A percentile compares a stretch with the other conserved stretches of the same genome.
These are phyloP conservation scores for Xanthoconium separans DNA, from an alignment of 1,284 basidiomycete genomes.

Conservation along the genomic window DNA sequence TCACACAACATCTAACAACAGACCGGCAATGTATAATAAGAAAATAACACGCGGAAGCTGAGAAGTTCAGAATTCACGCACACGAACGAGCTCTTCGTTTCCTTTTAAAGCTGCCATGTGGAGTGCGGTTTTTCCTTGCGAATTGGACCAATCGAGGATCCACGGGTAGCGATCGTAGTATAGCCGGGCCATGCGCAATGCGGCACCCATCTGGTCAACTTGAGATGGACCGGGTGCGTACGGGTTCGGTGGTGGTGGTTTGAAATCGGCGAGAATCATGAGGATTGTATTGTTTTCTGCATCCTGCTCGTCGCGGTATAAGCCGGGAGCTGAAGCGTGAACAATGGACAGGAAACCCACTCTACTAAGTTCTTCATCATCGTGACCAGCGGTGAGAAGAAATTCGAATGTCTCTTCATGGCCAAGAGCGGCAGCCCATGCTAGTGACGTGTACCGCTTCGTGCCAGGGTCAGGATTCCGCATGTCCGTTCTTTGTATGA, in stretches of 20 bases:
- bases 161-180: slow-evolving; percentile 83
- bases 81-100: slow-evolving; percentile 83
- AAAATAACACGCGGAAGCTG: slow-evolving; percentile 13
- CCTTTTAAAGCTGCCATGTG: slow-evolving; percentile 88
- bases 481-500: slow-evolving; percentile 80
- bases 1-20: slow-evolving; percentile 78
- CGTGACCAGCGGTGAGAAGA: slow-evolving; percentile 79
- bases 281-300: slow-evolving; percentile 88
- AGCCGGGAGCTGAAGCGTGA: slow-evolving; percentile 8
- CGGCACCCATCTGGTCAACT: slow-evolving; percentile 65
- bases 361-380: slow-evolving; percentile 86
- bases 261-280: slow-evolving; percentile 80
- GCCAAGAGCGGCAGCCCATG: slow-evolving; percentile 84
- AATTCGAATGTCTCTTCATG: slow-evolving; percentile 90
- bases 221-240: slow-evolving; percentile 48
- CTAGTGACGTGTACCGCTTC: slow-evolving; percentile 79
- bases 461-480: slow-evolving; percentile 80
- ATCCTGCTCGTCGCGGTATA: slow-evolving; percentile 53
- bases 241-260: slow-evolving; percentile 48
- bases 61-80: slow-evolving; percentile 39
- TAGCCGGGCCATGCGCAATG: slow-evolving; percentile 75
- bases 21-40: slow-evolving; percentile 19
- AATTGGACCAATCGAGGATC: slow-evolving; percentile 88
- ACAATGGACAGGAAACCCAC: slow-evolving; percentile 46
- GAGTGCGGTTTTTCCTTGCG: slow-evolving; percentile 84